Evolutionary conservation across 2,329 filamentous ascomycete genomes (phyloP), one percentile per base, ranked within the genome.

Genomic region (Calonectria ilicicola): DNA sequence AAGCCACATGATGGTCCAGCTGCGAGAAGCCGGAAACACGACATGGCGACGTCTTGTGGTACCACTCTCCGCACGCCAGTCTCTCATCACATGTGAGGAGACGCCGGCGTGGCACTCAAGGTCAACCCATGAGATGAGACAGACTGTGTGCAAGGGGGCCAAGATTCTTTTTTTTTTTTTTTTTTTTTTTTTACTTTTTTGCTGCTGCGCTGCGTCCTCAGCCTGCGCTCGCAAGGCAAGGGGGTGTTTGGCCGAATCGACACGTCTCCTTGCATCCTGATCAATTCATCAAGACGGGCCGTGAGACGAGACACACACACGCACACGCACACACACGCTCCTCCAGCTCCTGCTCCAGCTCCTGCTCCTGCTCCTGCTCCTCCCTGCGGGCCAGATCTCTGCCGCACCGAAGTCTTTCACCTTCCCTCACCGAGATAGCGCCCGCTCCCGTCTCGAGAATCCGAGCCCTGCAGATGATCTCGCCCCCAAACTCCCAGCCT

Each of bases 401-500:
- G 66, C 66, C 51, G 51, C 14, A 21, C 29, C 51, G 29, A 35
- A 14, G 23, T 29, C 23, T 51, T 29, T 38, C 29, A 56, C 66
- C 53, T 29, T 49, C 32, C 15, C 42, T 69, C 47, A 65, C 69
- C 64, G 64, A 67, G 64, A 67, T 67, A 46, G 69, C 32, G 46
- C 63, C 51, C 63, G 51, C 66, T n/a, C 47, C n/a, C 19, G 40
- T n/a, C 32, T 35, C 32, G 32, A 35, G 32, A 35, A 51, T 66
- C 51, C 29, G 51, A 47, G 42, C 14, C 53, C 53, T 62, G 29
- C 53, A 32, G 53, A 58, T 71, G 35, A 77, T 78, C 69, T 70
- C 19, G 64, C 69, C 76, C 76, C 73, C 73, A 72, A 74, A 70
- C 26, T 66, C 51, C 73, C 75, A 75, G 60, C 73, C 69, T 74